Conservation (phyloP, 1,284 basidiomycete species). For the Rhizoctonia solani region DNA sequence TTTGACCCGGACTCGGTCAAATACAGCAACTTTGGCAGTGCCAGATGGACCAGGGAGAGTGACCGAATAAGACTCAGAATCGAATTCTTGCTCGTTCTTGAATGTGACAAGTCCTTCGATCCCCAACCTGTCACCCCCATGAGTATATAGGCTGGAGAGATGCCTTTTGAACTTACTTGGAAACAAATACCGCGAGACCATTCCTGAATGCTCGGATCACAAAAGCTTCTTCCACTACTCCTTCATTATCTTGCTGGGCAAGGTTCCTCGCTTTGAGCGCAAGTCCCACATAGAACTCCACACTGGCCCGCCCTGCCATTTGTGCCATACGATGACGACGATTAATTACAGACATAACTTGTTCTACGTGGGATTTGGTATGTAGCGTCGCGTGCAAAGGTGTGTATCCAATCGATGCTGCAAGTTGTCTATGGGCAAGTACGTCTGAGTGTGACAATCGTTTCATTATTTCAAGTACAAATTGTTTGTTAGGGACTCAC, state of each 20-base stretch:
- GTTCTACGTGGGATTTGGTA: conserved; percentile 88
- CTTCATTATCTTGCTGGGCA: conserved; percentile 33
- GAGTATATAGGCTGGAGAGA: conserved; percentile 11
- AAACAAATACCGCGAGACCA: conserved; percentile 94
- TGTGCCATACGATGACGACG: conserved; percentile 94
- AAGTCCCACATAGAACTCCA: conserved; percentile 96
- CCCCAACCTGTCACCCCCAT: conserved; percentile 67
- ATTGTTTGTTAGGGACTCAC: conserved; percentile 57
- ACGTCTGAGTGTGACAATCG: conserved; percentile 70
- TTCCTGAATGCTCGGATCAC: conserved; percentile 95
- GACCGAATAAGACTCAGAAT: conserved; percentile 89
- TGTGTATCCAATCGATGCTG: conserved; percentile 85
- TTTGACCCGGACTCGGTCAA: conserved; percentile 89
- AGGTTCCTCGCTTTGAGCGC: conserved; percentile 75
- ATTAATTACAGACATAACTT: conserved; percentile 86
- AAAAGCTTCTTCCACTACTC: conserved; percentile 83
- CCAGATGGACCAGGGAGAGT: conserved; percentile 60
- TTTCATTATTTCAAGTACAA: conserved; percentile 53
- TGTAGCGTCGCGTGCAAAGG: conserved; percentile 87
- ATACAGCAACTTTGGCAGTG: conserved; percentile 72
- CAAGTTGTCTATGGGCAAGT: conserved; percentile 90
- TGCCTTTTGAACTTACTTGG: conserved; percentile 63
- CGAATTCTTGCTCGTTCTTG: conserved; percentile 85
- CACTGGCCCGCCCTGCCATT: conserved; percentile 92
- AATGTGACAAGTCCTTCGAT: conserved; percentile 94